Evolutionary conservation across 2,329 filamentous ascomycete species (phyloP).

Genomic region (Xylariales sp.): DNA sequence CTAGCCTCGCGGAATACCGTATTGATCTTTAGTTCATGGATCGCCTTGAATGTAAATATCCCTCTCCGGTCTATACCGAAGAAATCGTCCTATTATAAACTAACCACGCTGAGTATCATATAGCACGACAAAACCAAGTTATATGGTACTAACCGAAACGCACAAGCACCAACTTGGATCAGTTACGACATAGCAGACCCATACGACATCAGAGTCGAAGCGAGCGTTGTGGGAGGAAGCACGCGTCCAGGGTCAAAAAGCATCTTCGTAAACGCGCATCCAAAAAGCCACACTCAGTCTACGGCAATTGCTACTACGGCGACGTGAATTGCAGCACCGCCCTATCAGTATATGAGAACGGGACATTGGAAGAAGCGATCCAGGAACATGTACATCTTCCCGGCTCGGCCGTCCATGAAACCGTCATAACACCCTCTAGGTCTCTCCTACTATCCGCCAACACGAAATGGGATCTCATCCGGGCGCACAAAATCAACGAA

Average conservation of each 20-base stretch:
- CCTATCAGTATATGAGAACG: conserved; percentile 56
- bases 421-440: conserved; percentile 58
- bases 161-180: conserved; percentile 42
- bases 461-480: conserved; percentile 58
- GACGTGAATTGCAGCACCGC: conserved; percentile 46
- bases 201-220: conserved; percentile 39
- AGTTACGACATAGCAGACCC: conserved; percentile 46
- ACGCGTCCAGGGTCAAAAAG: conserved; percentile 42
- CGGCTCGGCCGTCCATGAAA: conserved; percentile 60
- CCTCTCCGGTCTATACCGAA: not conserved
- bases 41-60: conserved; percentile 48
- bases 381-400: conserved; percentile 59
- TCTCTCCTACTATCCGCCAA: conserved; percentile 61
- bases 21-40: conserved; percentile 45
- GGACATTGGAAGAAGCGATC: conserved; percentile 54
- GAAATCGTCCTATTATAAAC: not conserved
- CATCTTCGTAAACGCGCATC: conserved; percentile 44
- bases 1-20: conserved; percentile 42
- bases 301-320: conserved; percentile 47
- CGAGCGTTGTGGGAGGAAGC: conserved; percentile 33
- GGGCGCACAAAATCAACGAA: conserved; percentile 46
- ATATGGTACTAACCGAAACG: conserved; percentile 47
- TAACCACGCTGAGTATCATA: conserved; percentile 3
- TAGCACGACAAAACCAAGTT: conserved; percentile 50
- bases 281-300: conserved; percentile 45